phyloP scores from a whole-genome alignment of 768 basidiomycete species.

The Collybia mongolica region DNA sequence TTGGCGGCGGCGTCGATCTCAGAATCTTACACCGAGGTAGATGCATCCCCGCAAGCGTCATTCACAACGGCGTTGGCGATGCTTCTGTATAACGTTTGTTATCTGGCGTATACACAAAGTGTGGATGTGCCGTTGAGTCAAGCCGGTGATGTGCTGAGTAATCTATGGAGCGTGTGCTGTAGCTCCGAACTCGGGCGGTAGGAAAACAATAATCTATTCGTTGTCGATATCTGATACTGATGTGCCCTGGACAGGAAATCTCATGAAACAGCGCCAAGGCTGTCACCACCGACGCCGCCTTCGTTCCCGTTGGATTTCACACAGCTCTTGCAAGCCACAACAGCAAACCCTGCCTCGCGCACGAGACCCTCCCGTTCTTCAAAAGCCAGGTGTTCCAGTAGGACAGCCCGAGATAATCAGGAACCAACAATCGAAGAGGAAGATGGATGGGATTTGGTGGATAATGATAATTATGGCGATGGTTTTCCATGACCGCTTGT shows the following conservation, averaged over 20 bases:
- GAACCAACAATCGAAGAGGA: conserved; percentile 34
- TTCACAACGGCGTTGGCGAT: conserved; percentile 85
- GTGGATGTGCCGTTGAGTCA: conserved; percentile 75
- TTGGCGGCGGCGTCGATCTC: conserved; percentile 12
- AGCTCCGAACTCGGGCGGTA: conserved; percentile 69
- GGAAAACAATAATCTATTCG: conserved; percentile 16
- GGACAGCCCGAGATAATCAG: conserved; percentile 20
- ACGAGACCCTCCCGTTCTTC: conserved; percentile 11
- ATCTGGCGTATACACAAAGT: conserved; percentile 79
- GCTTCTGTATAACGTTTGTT: conserved; percentile 79
- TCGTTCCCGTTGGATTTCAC: conserved; percentile 71
- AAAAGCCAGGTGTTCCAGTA: conserved; percentile 12
- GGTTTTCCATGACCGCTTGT: no score
- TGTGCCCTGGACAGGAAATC: conserved; percentile 39
- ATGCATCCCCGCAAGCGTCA: conserved; percentile 31
- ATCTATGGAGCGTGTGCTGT: conserved; percentile 81
- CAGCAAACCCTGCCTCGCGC: conserved; percentile 53
- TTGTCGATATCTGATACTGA: neutral
- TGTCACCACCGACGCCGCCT: conserved; percentile 63
- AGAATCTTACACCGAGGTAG: conserved; percentile 21
- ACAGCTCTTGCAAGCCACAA: conserved; percentile 77
- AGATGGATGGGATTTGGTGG: conserved; percentile 39
- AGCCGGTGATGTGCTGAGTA: conserved; percentile 74
- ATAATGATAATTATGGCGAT: neutral
- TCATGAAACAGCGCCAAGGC: conserved; percentile 55